Percentiles rank a stretch among this genome's conserved stretches.
Conservation (phyloP, 2,329 filamentous ascomycete species). For the Lachnellula arida region DNA sequence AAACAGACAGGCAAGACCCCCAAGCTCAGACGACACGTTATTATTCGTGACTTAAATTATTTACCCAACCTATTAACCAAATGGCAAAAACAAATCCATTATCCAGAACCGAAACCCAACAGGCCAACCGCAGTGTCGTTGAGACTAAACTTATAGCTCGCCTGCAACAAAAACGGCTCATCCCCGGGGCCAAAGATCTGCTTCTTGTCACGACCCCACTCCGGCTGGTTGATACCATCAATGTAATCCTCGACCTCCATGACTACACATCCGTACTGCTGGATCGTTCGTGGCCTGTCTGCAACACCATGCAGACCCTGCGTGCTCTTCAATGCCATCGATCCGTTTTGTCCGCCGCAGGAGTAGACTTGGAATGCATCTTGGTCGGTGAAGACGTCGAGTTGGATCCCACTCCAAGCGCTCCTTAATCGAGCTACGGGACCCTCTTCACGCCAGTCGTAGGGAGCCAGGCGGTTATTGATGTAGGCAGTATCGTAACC, state of each 20-base stretch:
- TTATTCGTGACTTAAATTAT: too few relatives aligned
- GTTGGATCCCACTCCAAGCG: constrained; percentile 73
- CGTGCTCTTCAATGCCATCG: constrained; percentile 61
- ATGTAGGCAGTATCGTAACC: constrained; percentile 76
- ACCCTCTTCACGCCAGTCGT: constrained; percentile 57
- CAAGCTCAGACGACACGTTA: too few relatives aligned
- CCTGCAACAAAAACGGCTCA: constrained; percentile 57
- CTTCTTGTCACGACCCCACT: constrained; percentile 67
- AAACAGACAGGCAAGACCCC: too few relatives aligned
- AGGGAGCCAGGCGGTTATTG: constrained; percentile 56
- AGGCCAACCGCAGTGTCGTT: constrained; percentile 23
- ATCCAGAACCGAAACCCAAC: constrained; percentile 18
- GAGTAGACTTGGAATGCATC: constrained; percentile 84
- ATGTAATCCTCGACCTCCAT: constrained; percentile 94
- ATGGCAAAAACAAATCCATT: not conserved
- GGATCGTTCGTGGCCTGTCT: constrained; percentile 57
- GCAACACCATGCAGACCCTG: constrained; percentile 57
- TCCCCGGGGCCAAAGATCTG: constrained; percentile 57
- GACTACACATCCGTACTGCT: constrained; percentile 79
- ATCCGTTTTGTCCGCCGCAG: constrained; percentile 72
- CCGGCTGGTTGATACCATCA: constrained; percentile 85
- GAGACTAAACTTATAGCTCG: constrained; percentile 50
- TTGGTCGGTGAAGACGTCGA: constrained; percentile 81
- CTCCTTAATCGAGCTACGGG: constrained; percentile 66
- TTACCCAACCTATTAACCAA: too few relatives aligned